A percentile compares a stretch with the other conserved stretches of the same genome.
Evolutionary conservation across 2,329 filamentous ascomycete genomes (phyloP).

Genomic region (Talaromyces piceae): DNA sequence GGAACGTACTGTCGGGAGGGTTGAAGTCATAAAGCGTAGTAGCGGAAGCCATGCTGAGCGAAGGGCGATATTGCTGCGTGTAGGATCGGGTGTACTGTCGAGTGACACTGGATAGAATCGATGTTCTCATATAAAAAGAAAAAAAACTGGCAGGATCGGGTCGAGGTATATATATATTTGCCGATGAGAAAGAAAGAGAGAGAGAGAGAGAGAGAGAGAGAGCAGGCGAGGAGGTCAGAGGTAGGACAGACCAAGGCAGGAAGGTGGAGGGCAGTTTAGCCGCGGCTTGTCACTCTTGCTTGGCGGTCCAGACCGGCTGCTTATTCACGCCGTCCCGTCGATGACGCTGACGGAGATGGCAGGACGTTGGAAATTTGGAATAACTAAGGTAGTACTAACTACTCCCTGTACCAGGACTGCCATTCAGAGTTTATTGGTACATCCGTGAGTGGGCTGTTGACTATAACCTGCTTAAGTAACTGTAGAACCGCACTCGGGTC

Average conservation of each 20-base stretch:
- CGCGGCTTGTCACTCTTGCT: not conserved
- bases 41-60: constrained; percentile 47
- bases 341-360: no score
- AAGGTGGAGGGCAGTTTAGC: not conserved
- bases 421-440: no score
- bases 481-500: not conserved
- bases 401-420: no score
- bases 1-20: constrained; percentile 45
- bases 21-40: constrained; percentile 55
- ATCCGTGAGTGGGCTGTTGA: no score
- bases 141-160: not conserved
- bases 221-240: no score
- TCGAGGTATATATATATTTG: not conserved
- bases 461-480: no score
- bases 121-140: not conserved
- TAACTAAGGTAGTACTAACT: no score
- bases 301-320: not conserved
- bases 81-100: not conserved
- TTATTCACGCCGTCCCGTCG: not conserved
- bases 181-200: not conserved
- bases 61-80: not conserved
- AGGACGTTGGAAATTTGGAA: no score
- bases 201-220: no score
- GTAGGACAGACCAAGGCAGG: not conserved
- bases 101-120: not conserved